phyloP scores from a whole-genome alignment of 768 basidiomycete species.

The Leccinellum albellum region DNA sequence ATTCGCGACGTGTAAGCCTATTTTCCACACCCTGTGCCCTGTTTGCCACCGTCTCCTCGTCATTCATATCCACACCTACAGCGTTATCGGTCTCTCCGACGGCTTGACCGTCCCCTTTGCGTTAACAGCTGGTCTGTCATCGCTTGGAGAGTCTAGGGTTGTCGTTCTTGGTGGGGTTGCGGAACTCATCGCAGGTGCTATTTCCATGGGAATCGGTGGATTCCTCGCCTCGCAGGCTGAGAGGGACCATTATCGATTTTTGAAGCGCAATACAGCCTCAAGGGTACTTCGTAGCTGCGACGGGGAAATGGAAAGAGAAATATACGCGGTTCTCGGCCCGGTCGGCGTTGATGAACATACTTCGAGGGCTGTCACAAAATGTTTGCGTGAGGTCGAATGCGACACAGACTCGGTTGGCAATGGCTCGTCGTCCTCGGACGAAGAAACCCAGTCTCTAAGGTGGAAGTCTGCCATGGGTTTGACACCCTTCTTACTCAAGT shows the following conservation, averaged over 20 bases:
- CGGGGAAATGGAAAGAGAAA: constrained; percentile 96
- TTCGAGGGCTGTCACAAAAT: constrained; percentile 73
- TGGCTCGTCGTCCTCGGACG: constrained; percentile 35
- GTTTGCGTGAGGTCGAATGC: constrained; percentile 65
- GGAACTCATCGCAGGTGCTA: constrained; percentile 93
- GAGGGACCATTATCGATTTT: constrained; percentile 89
- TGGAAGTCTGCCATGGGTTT: constrained; percentile 82
- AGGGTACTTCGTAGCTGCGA: constrained; percentile 87
- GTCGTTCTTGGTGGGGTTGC: constrained; percentile 94
- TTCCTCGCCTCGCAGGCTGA: constrained; percentile 97
- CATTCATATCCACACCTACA: constrained; percentile 26
- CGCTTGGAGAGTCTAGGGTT: constrained; percentile 84
- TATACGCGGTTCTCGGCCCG: constrained; percentile 80
- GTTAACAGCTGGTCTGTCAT: constrained; percentile 82
- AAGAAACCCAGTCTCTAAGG: constrained; percentile 53
- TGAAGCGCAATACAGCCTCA: constrained; percentile 65
- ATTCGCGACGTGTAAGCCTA: constrained; percentile 75
- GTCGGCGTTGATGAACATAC: constrained; percentile 85
- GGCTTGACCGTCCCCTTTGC: constrained; percentile 92
- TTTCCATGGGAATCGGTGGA: constrained; percentile 98
- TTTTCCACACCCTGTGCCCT: not conserved
- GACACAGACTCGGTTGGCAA: constrained; percentile 25
- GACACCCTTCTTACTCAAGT: constrained; percentile 92
- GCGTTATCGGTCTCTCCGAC: constrained; percentile 87
- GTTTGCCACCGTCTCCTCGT: not conserved